A percentile compares a stretch with the other conserved stretches of the same genome.
Evolutionary conservation across 2,329 filamentous ascomycete species (phyloP).

Genomic region (Dothistroma septosporum): DNA sequence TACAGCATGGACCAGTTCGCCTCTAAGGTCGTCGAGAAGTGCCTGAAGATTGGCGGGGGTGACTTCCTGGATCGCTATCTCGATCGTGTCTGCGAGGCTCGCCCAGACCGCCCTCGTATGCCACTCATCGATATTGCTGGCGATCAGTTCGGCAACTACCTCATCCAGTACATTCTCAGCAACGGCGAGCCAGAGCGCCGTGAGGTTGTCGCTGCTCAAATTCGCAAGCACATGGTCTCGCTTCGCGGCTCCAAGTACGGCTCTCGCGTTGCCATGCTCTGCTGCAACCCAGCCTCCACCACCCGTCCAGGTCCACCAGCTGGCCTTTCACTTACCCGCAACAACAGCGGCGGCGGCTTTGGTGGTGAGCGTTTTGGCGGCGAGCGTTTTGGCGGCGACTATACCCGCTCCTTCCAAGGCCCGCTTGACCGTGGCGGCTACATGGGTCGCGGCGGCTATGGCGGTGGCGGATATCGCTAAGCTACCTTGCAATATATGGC

Average conservation of each 20-base stretch:
- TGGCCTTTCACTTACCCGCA: slow-evolving; percentile 44
- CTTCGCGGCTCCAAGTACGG: slow-evolving; percentile 97
- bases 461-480: slow-evolving; percentile 25
- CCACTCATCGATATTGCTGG: slow-evolving; percentile 97
- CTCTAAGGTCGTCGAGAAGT: slow-evolving; percentile 98
- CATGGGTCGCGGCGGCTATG: slow-evolving; percentile 23
- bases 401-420: slow-evolving; percentile 15
- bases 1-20: slow-evolving; percentile 99
- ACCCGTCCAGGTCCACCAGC: slow-evolving; percentile 84
- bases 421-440: slow-evolving; percentile 6
- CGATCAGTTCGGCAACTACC: slow-evolving; percentile 80
- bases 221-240: slow-evolving; percentile 98
- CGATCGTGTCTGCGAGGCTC: slow-evolving; percentile 87
- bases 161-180: slow-evolving; percentile 94
- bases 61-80: slow-evolving; percentile 93
- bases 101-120: slow-evolving; percentile 86
- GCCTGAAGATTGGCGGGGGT: slow-evolving; percentile 86
- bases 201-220: slow-evolving; percentile 87
- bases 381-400: slow-evolving; percentile 23
- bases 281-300: slow-evolving; percentile 85
- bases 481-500: slow-evolving; percentile 10
- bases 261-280: slow-evolving; percentile 97
- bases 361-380: slow-evolving; percentile 21
- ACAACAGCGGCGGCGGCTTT: slow-evolving; percentile 16
- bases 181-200: slow-evolving; percentile 83